A percentile compares a stretch with the other conserved stretches of the same genome.
Evolutionary conservation across 805 yeast genomes (phyloP).

Genomic region (Pichia sporocuriosa): DNA sequence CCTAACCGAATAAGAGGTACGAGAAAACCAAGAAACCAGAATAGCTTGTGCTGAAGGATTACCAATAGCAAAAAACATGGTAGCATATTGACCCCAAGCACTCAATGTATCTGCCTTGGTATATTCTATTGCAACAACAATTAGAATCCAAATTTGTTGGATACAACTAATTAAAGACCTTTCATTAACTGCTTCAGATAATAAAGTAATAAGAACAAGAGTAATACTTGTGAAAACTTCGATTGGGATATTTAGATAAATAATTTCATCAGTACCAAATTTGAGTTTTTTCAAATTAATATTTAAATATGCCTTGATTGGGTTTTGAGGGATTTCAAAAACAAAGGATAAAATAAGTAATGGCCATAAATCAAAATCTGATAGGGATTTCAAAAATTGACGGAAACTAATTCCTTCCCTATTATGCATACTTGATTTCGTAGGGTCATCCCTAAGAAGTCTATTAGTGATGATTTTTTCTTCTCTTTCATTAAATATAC

Average conservation of each 20-base stretch:
- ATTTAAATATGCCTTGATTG: slow-evolving; percentile 40
- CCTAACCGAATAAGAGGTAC: slow-evolving; percentile 54
- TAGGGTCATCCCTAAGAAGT: slow-evolving; percentile 56
- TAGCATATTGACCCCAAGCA: slow-evolving; percentile 23
- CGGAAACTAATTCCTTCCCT: slow-evolving; percentile 42
- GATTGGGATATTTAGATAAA: slow-evolving; percentile 46
- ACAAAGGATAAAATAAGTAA: slow-evolving; percentile 41
- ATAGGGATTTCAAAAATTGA: slow-evolving; percentile 34
- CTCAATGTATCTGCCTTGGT: slow-evolving; percentile 24
- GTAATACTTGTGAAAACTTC: slow-evolving; percentile 32
- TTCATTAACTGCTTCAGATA: slow-evolving; percentile 30
- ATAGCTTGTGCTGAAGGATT: slow-evolving; percentile 48
- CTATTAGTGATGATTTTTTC: slow-evolving; percentile 52
- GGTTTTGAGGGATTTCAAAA: slow-evolving; percentile 31
- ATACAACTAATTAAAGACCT: slow-evolving; percentile 18
- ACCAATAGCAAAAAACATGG: slow-evolving; percentile 28
- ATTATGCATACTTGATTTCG: slow-evolving; percentile 58
- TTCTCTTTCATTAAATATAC: slow-evolving; percentile 45
- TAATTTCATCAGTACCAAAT: slow-evolving; percentile 45
- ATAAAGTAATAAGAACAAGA: slow-evolving; percentile 31
- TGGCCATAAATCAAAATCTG: slow-evolving; percentile 52
- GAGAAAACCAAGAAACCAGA: slow-evolving; percentile 53
- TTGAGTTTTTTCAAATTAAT: slow-evolving; percentile 43
- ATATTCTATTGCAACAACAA: slow-evolving; percentile 23
- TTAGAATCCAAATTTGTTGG: slow-evolving; percentile 21